These are phyloP conservation scores for Geotrichum fermentans DNA, from an alignment of 1,139 yeast species.

Conservation along the genomic window DNA sequence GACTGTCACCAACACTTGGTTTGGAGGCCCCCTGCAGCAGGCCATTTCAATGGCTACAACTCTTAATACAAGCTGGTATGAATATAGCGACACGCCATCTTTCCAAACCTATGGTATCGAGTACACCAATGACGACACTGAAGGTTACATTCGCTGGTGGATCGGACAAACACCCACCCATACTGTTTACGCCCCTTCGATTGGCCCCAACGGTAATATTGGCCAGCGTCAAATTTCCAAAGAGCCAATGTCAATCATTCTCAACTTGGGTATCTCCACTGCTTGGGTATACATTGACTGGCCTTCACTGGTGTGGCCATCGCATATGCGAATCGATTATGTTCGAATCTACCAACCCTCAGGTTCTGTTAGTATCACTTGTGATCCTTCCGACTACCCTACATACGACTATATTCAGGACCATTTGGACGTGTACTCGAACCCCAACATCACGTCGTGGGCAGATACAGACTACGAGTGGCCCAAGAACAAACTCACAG, in stretches of 20 bases:
- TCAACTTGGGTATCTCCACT: slow-evolving; percentile 75
- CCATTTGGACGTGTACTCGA: slow-evolving; percentile 58
- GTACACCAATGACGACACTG: slow-evolving; percentile 57
- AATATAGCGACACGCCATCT: slow-evolving; percentile 39
- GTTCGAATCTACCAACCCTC: slow-evolving; percentile 78
- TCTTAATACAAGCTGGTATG: slow-evolving; percentile 72
- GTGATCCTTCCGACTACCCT: slow-evolving; percentile 73
- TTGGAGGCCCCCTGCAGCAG: slow-evolving; percentile 84
- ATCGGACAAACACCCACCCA: slow-evolving; percentile 66
- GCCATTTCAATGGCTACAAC: slow-evolving; percentile 73
- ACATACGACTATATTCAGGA: slow-evolving; percentile 65
- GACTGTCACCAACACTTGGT: slow-evolving; percentile 68
- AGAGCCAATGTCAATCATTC: slow-evolving; percentile 79
- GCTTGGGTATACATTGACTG: slow-evolving; percentile 83
- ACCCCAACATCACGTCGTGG: slow-evolving; percentile 64
- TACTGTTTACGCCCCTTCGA: slow-evolving; percentile 55
- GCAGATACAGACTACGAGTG: slow-evolving; percentile 57
- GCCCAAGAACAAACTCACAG: slow-evolving; percentile 53
- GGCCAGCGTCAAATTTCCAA: slow-evolving; percentile 69
- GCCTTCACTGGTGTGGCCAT: slow-evolving; percentile 65
- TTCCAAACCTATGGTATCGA: slow-evolving; percentile 79
- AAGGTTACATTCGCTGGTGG: slow-evolving; percentile 78
- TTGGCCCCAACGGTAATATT: slow-evolving; percentile 79
- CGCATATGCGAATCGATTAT: slow-evolving; percentile 62
- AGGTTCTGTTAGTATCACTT: slow-evolving; percentile 49